These are phyloP conservation scores for Onygena corvina DNA, from an alignment of 2,329 filamentous ascomycete genomes.

Conservation along the genomic window DNA sequence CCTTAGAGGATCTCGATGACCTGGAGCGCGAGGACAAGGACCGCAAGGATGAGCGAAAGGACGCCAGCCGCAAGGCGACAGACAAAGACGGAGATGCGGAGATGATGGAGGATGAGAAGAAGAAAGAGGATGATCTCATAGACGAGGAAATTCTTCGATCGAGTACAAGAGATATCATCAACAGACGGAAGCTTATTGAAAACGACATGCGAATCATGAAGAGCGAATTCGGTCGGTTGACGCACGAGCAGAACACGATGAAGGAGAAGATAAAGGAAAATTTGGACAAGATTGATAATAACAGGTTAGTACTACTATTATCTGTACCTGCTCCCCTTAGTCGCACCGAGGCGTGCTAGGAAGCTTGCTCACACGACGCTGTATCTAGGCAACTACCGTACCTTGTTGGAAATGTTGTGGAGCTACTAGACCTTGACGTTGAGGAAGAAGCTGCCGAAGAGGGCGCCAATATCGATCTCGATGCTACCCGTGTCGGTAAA, in stretches of 20 bases:
- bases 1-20: slow-evolving; percentile 82
- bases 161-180: slow-evolving; percentile 88
- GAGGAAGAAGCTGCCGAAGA: slow-evolving; percentile 93
- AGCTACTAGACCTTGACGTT: slow-evolving; percentile 91
- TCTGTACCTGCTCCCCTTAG: slow-evolving; percentile 8
- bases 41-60: slow-evolving; percentile 46
- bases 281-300: slow-evolving; percentile 96
- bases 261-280: slow-evolving; percentile 99
- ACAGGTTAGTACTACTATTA: slow-evolving; percentile 53
- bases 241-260: slow-evolving; percentile 93
- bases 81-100: slow-evolving; percentile 63
- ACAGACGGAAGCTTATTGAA: slow-evolving; percentile 79
- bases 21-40: slow-evolving; percentile 66
- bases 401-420: slow-evolving; percentile 94
- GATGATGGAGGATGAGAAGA: slow-evolving; percentile 71
- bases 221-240: slow-evolving; percentile 86
- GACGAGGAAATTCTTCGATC: slow-evolving; percentile 88
- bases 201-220: slow-evolving; percentile 98
- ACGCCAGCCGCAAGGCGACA: slow-evolving; percentile 46
- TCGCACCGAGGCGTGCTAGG: neutral
- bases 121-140: slow-evolving; percentile 61
- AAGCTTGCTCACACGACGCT: neutral
- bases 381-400: slow-evolving; percentile 81
- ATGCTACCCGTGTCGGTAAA: slow-evolving; percentile 92
- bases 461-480: slow-evolving; percentile 95